Conservation (phyloP, 2,329 filamentous ascomycete genomes). For the Penicillium sp. region DNA sequence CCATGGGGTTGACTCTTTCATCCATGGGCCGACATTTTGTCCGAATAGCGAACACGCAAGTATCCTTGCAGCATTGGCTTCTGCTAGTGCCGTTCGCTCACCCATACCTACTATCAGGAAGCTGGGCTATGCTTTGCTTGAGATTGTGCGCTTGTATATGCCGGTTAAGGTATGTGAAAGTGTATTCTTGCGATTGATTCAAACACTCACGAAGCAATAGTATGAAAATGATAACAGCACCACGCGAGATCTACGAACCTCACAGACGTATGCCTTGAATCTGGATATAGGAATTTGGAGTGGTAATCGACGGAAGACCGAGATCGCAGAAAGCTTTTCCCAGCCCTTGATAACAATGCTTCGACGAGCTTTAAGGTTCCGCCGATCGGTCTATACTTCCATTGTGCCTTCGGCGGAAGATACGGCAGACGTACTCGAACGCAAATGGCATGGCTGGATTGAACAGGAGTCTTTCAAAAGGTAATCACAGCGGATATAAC, state of each 20-base stretch:
- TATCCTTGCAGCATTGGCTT: slow-evolving; percentile 38
- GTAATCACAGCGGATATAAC: slow-evolving; percentile 26
- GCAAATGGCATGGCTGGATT: slow-evolving; percentile 66
- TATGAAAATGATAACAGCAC: slow-evolving; percentile 44
- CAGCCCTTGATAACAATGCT: slow-evolving; percentile 57
- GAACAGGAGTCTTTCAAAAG: slow-evolving; percentile 66
- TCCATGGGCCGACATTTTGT: slow-evolving; percentile 41
- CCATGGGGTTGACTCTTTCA: slow-evolving; percentile 42
- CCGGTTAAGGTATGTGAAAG: slow-evolving; percentile 58
- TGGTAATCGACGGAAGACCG: slow-evolving; percentile 59
- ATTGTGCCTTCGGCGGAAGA: slow-evolving; percentile 56
- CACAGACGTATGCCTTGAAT: slow-evolving; percentile 52
- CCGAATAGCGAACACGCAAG: slow-evolving; percentile 38
- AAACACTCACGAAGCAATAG: slow-evolving; percentile 5
- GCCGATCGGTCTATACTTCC: slow-evolving; percentile 53
- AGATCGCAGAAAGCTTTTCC: slow-evolving; percentile 58
- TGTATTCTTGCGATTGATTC: neutral
- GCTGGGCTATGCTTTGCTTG: slow-evolving; percentile 44
- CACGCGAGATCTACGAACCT: slow-evolving; percentile 54
- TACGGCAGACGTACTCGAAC: slow-evolving; percentile 55
- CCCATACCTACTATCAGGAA: slow-evolving; percentile 39
- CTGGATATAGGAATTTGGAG: slow-evolving; percentile 59
- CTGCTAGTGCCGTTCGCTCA: slow-evolving; percentile 40
- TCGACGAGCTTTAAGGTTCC: slow-evolving; percentile 58
- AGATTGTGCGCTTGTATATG: slow-evolving; percentile 37